Base-by-base conservation (phyloP, 441 rosid genomes). In the Eruca vesicaria region DNA sequence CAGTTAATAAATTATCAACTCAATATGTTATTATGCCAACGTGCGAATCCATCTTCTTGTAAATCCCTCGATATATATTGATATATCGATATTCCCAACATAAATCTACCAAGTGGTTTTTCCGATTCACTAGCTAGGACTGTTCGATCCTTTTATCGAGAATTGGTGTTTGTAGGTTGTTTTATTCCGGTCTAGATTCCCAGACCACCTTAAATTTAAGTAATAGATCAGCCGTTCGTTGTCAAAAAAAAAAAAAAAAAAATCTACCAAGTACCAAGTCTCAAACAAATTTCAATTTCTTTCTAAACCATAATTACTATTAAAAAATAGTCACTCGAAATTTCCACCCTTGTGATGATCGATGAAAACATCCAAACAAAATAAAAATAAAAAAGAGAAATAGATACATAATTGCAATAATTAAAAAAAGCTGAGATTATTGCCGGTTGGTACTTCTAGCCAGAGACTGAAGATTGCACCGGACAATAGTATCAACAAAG, bases 391-490 rank as follows among this genome's bases (percentile, higher is more conserved):
- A 8, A 48, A 48, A 48, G 55, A 7, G 16, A 45, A 48, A 48
- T 48, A 48, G 55, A 48, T 48, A 48, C 21, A 48, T 48, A 16
- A 48, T 7, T 48, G 55, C 55, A 16, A 48, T 2, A 48, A 18
- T 9, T 7, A 48, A 59, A 55, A 45, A 38, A 55, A 53, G 7
- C 38, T 4, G 10, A 23, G 12, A 66, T 61, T 52, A 72, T 72
- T 23, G 55, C 33, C 71, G 78, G 52, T 56, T 78, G 21, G 90
- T 87, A 32, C 81, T 86, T 73, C 84, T 85, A 50, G 93, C 89
- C 74, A 91, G 66, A 43, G 95, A 89, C 63, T 86, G 89, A 56
- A 91, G 82, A 67, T 91, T 91, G 80, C 95, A 91, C 66, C 88
- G 69, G 12, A 91, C 85, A 15, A 91, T 89, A 5, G 93, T 91